Base-by-base conservation (phyloP, 352 stramenopile species). In the Phytophthora multivora region DNA sequence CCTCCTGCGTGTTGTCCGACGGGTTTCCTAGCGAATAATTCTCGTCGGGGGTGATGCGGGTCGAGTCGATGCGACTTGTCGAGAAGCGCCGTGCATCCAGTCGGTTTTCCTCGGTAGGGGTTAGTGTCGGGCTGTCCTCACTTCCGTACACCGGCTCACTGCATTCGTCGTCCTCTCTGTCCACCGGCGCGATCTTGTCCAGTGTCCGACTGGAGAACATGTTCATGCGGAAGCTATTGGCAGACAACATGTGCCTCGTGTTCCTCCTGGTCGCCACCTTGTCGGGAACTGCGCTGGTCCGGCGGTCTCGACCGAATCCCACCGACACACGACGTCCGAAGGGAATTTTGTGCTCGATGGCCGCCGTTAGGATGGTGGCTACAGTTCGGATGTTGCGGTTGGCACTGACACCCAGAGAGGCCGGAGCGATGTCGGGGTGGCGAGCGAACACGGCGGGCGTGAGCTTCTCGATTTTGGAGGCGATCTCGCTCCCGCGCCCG, bases 391-490 rank as follows among this genome's bases (percentile, higher is more conserved):
- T 69, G 38, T 73, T 85, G 43, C 67, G 78, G 40, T 61, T 68
- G 0, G 30, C 53, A 5, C 40, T 53, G 21, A 78, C 50, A 12
- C 69, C 75, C 3, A 82, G 21, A 0, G 64, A 46, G 31, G 62
- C 65, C 3, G 80, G 74, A 6, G 77, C 66, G 46, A 91, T 81
- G 23, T 91, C 79, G 3, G 61, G 60, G 30, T 91, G 74, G 3
- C 72, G 69, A 2, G 48, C 39, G 15, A 91, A 86, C 4, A 87
- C 70, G 0, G 57, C 60, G 28, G 57, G 47, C 0, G 71, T 81
- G 36, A 91, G 23, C 23, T 81, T 83, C 36, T 89, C 82, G 35
- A 91, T 87, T 48, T 87, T 86, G 5, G 57, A 43, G 2, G 77
- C 59, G 15, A 77, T 69, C 4, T 89, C 79, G 16, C 75, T 79